Evolutionary conservation across 805 yeast species (phyloP).

Genomic region (Candida koratica): DNA sequence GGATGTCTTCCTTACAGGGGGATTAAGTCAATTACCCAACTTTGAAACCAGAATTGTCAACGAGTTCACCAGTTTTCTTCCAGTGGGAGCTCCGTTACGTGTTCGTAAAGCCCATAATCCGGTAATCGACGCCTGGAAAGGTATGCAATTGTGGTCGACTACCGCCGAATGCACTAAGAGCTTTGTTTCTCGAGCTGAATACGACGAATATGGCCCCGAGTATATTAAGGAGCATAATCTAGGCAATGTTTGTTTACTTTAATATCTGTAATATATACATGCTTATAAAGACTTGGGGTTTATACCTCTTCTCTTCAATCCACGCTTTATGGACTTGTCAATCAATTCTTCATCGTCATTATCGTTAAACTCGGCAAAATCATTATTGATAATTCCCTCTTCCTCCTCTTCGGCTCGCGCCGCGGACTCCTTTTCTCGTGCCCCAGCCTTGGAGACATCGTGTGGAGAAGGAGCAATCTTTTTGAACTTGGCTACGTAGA

Average conservation of each 20-base stretch:
- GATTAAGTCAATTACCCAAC: constrained; percentile 63
- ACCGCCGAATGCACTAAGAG: constrained; percentile 43
- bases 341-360: constrained; percentile 73
- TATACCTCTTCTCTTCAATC: constrained; percentile 65
- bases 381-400: constrained; percentile 79
- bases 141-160: constrained; percentile 79
- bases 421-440: constrained; percentile 73
- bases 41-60: constrained; percentile 61
- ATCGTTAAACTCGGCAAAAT: constrained; percentile 78
- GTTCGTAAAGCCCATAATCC: constrained; percentile 69
- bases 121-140: constrained; percentile 82
- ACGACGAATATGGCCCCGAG: constrained; percentile 85
- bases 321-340: constrained; percentile 61
- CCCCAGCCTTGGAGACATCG: constrained; percentile 82
- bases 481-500: constrained; percentile 93
- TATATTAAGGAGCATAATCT: constrained; percentile 82
- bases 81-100: constrained; percentile 56
- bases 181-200: constrained; percentile 65
- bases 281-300: constrained; percentile 47
- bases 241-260: constrained; percentile 52
- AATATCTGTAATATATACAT: not conserved
- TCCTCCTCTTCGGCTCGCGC: constrained; percentile 81
- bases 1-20: constrained; percentile 84
- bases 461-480: constrained; percentile 84
- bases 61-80: constrained; percentile 71